Evolutionary conservation across 129 eudicot species (phyloP), one percentile per base, ranked within the genome.

Genomic region (Arctium minus): DNA sequence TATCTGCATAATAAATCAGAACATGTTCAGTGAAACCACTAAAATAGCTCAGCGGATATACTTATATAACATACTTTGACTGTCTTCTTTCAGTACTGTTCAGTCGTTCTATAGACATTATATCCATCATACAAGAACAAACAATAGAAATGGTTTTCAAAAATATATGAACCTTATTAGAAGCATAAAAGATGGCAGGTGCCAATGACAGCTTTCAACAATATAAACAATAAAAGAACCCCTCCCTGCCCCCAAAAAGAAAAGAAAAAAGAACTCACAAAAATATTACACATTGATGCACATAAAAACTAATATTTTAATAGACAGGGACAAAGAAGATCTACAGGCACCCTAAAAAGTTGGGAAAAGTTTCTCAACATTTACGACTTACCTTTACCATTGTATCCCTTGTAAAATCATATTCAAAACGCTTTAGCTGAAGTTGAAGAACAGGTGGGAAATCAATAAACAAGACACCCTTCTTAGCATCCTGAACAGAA

Each of bases 361-460:
- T 22, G 72, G 69, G 18, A 30, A 18, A 72, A 27, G 44, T 64
- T 73, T 42, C 56, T 40, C 76, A 35, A 73, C 72, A 65, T 15
- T 56, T 56, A 56, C 22, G 44, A 33, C 87, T 80, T 62, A 89
- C 97, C 92, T 92, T 92, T 53, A 92, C 94, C 97, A 92, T 92
- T 4, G 94, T 90, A 84, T 92, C 97, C 46, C 97, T 85, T 83
- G 88, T 90, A 75, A 92, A 92, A 87, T 92, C 97, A 83, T 92
- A 92, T 76, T 92, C 97, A 83, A 92, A 92, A 78, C 97, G 88
- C 87, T 92, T 92, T 11, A 92, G 81, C 80, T 92, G 97, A 71
- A 92, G 97, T 85, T 92, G 97, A 77, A 92, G 93, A 74, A 92
- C 94, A 15, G 94, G 93, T 62, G 97, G 97, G 81, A 92, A 92